A percentile compares a stretch with the other conserved stretches of the same genome.
These are phyloP conservation scores for Apiotrichum sp. DNA, from an alignment of 1,284 basidiomycete genomes.

Conservation along the genomic window DNA sequence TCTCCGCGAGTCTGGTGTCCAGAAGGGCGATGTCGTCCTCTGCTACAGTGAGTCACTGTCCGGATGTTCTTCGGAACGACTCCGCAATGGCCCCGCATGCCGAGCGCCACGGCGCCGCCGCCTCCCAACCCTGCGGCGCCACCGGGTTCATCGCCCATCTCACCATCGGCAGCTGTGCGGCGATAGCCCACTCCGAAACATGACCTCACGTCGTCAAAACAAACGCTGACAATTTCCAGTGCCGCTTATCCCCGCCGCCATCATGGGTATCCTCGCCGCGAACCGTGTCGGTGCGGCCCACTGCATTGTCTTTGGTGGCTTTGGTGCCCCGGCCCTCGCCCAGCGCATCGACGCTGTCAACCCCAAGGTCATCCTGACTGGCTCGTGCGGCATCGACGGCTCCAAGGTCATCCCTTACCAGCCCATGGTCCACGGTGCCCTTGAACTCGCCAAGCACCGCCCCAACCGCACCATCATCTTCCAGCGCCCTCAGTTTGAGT, in stretches of 20 bases:
- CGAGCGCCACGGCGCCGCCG: no score
- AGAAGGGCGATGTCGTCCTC: constrained; percentile 82
- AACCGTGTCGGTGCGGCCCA: constrained; percentile 91
- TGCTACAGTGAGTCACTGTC: constrained; percentile 13
- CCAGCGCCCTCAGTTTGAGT: constrained; percentile 51
- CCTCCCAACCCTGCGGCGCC: no score
- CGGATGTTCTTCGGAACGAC: no score
- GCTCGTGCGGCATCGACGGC: constrained; percentile 53
- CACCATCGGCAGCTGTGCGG: no score
- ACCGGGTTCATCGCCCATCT: no score
- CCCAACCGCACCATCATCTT: constrained; percentile 78
- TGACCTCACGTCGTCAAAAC: no score
- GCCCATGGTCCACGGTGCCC: constrained; percentile 5
- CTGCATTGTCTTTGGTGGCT: constrained; percentile 97
- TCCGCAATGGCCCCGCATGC: no score
- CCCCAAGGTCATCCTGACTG: constrained; percentile 80
- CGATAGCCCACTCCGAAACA: no score
- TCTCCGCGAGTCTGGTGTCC: constrained; percentile 76
- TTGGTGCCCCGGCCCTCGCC: constrained; percentile 85
- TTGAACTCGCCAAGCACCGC: constrained; percentile 4
- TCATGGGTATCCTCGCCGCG: constrained; percentile 70
- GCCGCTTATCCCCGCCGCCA: constrained; percentile 55
- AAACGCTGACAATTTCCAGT: constrained; percentile 5
- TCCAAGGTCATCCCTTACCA: constrained; percentile 18
- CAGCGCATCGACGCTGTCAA: constrained; percentile 83